These are phyloP conservation scores for Colletotrichum eleusines DNA, from an alignment of 2,329 filamentous ascomycete species.

Conservation along the genomic window DNA sequence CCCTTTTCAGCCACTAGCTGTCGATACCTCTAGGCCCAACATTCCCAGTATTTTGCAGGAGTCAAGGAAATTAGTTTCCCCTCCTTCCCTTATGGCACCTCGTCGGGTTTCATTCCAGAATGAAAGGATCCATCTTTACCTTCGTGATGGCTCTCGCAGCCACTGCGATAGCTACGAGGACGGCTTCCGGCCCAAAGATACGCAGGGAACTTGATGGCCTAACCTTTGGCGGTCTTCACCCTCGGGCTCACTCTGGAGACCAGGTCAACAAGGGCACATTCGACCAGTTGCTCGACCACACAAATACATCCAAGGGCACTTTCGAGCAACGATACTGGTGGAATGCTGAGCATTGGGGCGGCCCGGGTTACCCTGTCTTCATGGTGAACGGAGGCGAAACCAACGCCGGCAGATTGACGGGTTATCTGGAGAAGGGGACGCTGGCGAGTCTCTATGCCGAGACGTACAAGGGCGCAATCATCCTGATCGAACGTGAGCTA, in stretches of 20 bases:
- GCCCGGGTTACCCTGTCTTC: conserved; percentile 33
- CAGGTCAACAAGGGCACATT: conserved; percentile 19
- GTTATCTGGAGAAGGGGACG: conserved; percentile 21
- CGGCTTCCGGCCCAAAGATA: not conserved
- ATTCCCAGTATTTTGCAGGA: no score
- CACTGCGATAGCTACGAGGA: not conserved
- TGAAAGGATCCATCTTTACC: conserved; percentile 12
- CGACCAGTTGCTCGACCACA: conserved; percentile 36
- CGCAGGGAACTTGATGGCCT: no score
- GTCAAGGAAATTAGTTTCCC: not conserved
- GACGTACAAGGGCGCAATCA: conserved; percentile 27
- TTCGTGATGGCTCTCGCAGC: conserved; percentile 2
- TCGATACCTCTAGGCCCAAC: not conserved
- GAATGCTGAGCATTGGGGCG: conserved; percentile 32
- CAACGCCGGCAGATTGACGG: not conserved
- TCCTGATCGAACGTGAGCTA: conserved; percentile 33
- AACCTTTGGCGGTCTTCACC: conserved; percentile 7
- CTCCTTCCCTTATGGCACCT: not conserved
- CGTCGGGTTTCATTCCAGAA: not conserved
- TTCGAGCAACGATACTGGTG: conserved; percentile 39
- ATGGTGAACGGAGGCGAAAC: conserved; percentile 31
- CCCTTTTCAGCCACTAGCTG: not conserved
- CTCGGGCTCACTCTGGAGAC: not conserved
- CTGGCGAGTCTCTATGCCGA: conserved; percentile 27
- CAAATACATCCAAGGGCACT: conserved; percentile 28